phyloP scores from a whole-genome alignment of 306 rosid genomes.

The Cicer bijugum region DNA sequence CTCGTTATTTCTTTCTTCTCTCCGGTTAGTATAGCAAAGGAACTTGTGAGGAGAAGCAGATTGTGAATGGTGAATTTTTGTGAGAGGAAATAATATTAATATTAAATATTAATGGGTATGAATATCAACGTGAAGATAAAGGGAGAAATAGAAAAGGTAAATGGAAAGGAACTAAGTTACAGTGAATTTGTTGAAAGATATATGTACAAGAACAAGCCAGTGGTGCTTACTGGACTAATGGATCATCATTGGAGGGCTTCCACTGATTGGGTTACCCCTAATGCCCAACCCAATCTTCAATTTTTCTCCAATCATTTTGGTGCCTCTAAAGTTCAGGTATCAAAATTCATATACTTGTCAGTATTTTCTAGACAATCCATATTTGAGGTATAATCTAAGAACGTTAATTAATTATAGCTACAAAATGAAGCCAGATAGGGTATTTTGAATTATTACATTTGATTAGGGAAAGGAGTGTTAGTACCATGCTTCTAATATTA shows the following conservation, averaged over 20 bases:
- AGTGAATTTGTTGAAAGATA: slow-evolving; percentile 64
- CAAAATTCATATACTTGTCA: slow-evolving; percentile 6
- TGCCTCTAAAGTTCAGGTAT: slow-evolving; percentile 80
- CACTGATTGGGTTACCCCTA: slow-evolving; percentile 68
- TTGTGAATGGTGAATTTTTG: slow-evolving; percentile 30
- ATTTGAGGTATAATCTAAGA: slow-evolving; percentile 20
- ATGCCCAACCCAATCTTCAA: slow-evolving; percentile 66
- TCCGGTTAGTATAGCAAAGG: background rate
- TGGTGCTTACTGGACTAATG: slow-evolving; percentile 73
- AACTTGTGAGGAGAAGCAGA: slow-evolving; percentile 1
- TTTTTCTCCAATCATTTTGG: slow-evolving; percentile 73
- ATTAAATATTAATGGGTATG: slow-evolving; percentile 46
- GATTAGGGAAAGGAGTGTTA: background rate
- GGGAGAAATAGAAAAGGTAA: slow-evolving; percentile 73
- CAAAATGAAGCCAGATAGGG: background rate
- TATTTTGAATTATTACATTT: slow-evolving; percentile 8
- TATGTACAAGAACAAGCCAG: slow-evolving; percentile 78
- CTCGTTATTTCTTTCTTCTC: background rate
- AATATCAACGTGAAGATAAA: slow-evolving; percentile 45
- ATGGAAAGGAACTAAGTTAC: slow-evolving; percentile 69
- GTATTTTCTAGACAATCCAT: background rate
- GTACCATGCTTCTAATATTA: background rate
- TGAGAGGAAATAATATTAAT: slow-evolving; percentile 33
- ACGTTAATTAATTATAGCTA: slow-evolving; percentile 10
- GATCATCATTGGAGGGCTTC: slow-evolving; percentile 78